Evolutionary conservation across 2,329 filamentous ascomycete species (phyloP).

Genomic region (Neocucurbitaria cava): DNA sequence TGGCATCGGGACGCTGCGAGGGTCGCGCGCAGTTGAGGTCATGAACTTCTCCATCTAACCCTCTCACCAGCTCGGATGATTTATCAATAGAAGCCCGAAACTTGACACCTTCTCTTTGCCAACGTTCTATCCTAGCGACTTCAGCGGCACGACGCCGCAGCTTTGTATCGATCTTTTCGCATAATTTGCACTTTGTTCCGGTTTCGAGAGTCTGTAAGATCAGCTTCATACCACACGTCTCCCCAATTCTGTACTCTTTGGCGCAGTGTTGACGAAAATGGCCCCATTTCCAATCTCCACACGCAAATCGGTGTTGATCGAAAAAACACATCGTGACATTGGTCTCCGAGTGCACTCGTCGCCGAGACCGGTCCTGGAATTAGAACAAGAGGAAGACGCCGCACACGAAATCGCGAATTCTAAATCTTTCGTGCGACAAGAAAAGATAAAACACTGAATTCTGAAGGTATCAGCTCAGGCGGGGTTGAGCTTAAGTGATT

Average conservation of each 20-base stretch:
- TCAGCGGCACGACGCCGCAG: slow-evolving; percentile 76
- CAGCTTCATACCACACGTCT: slow-evolving; percentile 94
- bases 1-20: too few species aligned
- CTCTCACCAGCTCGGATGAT: slow-evolving; percentile 74
- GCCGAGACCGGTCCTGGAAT: too few species aligned
- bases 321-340: slow-evolving; percentile 99
- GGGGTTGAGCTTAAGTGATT: too few species aligned
- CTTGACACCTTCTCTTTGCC: slow-evolving; percentile 72
- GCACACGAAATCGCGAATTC: too few species aligned
- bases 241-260: slow-evolving; percentile 92
- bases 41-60: slow-evolving; percentile 72
- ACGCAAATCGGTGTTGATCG: slow-evolving; percentile 84
- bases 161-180: slow-evolving; percentile 89
- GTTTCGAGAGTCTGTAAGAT: slow-evolving; percentile 76
- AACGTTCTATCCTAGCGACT: slow-evolving; percentile 75
- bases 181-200: slow-evolving; percentile 76
- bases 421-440: too few species aligned
- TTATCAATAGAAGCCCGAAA: slow-evolving; percentile 69
- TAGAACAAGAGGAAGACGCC: too few species aligned
- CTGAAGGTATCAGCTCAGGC: too few species aligned
- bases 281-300: slow-evolving; percentile 94
- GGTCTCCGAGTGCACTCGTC: too few species aligned
- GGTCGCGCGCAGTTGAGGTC: slow-evolving; percentile 69
- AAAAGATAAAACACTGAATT: too few species aligned
- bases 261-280: slow-evolving; percentile 92